Conservation (phyloP, 139 green algal genomes). For the Microglena sp. region DNA sequence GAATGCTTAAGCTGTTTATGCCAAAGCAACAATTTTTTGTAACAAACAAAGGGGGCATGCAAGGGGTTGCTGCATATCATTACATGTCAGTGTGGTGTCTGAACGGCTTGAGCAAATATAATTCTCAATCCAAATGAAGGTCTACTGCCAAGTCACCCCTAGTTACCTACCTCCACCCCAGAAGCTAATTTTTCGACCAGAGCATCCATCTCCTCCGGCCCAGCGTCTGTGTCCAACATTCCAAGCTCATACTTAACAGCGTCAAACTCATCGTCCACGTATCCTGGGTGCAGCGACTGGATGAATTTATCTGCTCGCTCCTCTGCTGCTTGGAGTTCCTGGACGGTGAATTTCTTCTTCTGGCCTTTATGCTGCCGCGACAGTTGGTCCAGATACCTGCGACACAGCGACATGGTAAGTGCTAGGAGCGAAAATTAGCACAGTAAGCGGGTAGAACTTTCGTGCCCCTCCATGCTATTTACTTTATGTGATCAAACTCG, state of each 20-base stretch:
- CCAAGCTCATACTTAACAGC: slow-evolving; percentile 34
- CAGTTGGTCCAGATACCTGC: no score
- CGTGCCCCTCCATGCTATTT: no score
- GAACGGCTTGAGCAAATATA: no score
- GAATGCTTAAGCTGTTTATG: no score
- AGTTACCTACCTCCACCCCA: slow-evolving; percentile 36
- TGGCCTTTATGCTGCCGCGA: slow-evolving; percentile 15
- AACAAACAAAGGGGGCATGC: neutral
- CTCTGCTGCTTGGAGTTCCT: slow-evolving; percentile 20
- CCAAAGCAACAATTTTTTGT: neutral
- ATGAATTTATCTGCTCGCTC: slow-evolving; percentile 22
- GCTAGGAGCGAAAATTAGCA: no score
- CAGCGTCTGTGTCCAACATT: slow-evolving; percentile 17
- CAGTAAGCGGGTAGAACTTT: no score
- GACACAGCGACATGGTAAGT: no score
- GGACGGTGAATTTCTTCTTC: slow-evolving; percentile 13
- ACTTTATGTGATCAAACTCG: no score
- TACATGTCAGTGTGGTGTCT: neutral
- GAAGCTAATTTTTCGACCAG: slow-evolving; percentile 37
- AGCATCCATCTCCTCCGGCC: slow-evolving; percentile 39
- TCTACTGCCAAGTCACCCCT: neutral
- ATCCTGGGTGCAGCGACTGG: slow-evolving; percentile 20
- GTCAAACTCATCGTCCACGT: slow-evolving; percentile 40
- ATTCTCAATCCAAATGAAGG: neutral
- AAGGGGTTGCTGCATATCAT: neutral